Percentiles rank a stretch among this genome's conserved stretches.
Conservation (phyloP, 2,329 filamentous ascomycete species). For the Trichophyton verrucosum region DNA sequence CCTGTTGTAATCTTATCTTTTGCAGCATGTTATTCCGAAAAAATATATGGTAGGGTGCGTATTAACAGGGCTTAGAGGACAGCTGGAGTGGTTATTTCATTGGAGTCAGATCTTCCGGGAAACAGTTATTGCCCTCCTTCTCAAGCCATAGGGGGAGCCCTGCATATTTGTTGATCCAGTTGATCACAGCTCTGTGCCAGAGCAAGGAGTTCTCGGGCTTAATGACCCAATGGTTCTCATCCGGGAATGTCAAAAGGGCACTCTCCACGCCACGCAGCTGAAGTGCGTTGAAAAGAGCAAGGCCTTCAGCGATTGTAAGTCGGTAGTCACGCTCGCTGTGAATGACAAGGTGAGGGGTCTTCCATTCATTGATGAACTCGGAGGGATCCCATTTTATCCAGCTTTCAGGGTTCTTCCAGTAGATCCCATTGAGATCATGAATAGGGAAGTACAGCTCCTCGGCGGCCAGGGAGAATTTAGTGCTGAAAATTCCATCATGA, state of each 20-base stretch:
- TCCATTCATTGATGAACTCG: constrained; percentile 53
- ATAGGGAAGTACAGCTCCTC: constrained; percentile 47
- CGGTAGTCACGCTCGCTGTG: constrained; percentile 87
- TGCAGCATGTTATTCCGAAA: background rate
- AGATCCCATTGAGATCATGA: constrained; percentile 39
- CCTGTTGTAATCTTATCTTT: too few relatives aligned
- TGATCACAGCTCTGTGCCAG: constrained; percentile 78
- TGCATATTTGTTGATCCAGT: constrained; percentile 55
- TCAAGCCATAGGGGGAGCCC: constrained; percentile 22
- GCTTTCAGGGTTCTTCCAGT: constrained; percentile 38
- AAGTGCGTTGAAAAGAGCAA: constrained; percentile 75
- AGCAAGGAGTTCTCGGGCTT: constrained; percentile 84
- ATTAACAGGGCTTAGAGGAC: too few relatives aligned
- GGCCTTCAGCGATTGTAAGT: constrained; percentile 69
- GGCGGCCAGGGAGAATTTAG: constrained; percentile 32
- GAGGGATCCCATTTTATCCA: constrained; percentile 50
- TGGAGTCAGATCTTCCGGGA: background rate
- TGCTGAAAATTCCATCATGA: constrained; percentile 40
- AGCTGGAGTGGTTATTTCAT: background rate
- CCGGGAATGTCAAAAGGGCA: constrained; percentile 68
- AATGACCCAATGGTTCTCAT: constrained; percentile 71
- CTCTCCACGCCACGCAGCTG: constrained; percentile 65
- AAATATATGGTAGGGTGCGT: background rate
- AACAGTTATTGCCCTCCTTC: constrained; percentile 7
- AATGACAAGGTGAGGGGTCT: constrained; percentile 77